Evolutionary conservation across 2,329 filamentous ascomycete genomes (phyloP), one percentile per base, ranked within the genome.

Genomic region (Pyrenochaeta sp.): DNA sequence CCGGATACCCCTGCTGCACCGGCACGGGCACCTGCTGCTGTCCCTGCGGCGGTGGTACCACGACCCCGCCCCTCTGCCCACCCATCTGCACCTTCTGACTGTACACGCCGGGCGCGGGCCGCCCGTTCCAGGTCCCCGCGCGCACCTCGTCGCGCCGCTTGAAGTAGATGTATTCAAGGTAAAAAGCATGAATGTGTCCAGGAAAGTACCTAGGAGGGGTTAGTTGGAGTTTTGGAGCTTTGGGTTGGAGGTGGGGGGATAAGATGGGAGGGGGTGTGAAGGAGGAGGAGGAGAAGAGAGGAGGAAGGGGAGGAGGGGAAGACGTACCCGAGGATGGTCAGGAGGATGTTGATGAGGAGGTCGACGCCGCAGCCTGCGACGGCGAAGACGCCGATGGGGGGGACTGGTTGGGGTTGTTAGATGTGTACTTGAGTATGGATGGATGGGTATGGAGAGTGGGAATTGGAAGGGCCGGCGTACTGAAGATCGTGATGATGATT

Each of bases 121-220:
- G 63, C 3, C 77, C 74, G 14, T 79, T 74, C 46, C 78, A 77
- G 8, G 77, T 75, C 4, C 87, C 87, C 22, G 81, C 74, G 31
- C 77, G 73, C 2, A 80, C 78, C 65, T 85, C 81, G 57, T 89
- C 85, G 39, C 79, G 81, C 26, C 87, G 86, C 61, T 89, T 83
- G 70, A 87, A 93, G 75, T 92, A 96, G 51, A 95, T 78, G 68
- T 91, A 95, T 72, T 91, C 84, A 49, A 90, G 57, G 68, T 92
- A 94, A 70, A 92, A 91, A 29, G 88, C 88, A 67, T 91, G 73
- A 39, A 93, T 81, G 56, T 90, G 86, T 6, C 89, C 90, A 0
- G 89, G 89, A 36, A 94, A 72, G 68, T 86, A 89, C n/a, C 83
- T 84, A 18, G 46, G 20, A 38, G 3, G 20, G 6, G 28, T 46